These are phyloP conservation scores for Panaeolus cyanescens DNA, from an alignment of 768 basidiomycete species.

Conservation along the genomic window DNA sequence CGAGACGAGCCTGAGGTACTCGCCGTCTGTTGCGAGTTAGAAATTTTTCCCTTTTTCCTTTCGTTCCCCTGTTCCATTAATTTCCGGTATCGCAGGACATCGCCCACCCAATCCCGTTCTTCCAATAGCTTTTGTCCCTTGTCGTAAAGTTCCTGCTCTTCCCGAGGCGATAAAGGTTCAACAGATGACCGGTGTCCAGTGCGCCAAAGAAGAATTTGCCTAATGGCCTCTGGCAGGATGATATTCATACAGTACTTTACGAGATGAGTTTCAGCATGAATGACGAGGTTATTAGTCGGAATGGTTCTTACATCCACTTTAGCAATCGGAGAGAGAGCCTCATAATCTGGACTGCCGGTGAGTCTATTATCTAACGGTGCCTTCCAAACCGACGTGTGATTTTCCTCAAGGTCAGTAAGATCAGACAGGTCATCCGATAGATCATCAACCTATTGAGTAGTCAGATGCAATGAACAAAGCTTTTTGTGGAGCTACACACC, in stretches of 20 bases:
- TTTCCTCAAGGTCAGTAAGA: slow-evolving; percentile 4
- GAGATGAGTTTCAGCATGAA: neutral
- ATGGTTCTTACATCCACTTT: slow-evolving; percentile 49
- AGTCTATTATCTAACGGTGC: neutral
- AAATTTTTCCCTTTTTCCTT: slow-evolving; percentile 13
- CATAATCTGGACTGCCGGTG: slow-evolving; percentile 12
- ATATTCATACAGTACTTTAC: slow-evolving; percentile 71
- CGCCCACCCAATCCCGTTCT: slow-evolving; percentile 72
- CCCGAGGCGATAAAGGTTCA: slow-evolving; percentile 47
- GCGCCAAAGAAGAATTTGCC: slow-evolving; percentile 78
- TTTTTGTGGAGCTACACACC: slow-evolving; percentile 1
- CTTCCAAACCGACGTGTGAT: neutral
- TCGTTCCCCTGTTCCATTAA: slow-evolving; percentile 22
- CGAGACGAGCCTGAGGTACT: neutral
- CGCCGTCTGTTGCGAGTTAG: neutral
- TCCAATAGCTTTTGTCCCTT: slow-evolving; percentile 47
- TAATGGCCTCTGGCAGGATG: slow-evolving; percentile 68
- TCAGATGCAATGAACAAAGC: slow-evolving; percentile 4
- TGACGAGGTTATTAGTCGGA: neutral
- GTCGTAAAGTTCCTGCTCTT: slow-evolving; percentile 58
- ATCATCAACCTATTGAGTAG: neutral
- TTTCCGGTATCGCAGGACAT: slow-evolving; percentile 50
- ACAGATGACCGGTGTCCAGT: slow-evolving; percentile 54
- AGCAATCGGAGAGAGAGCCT: slow-evolving; percentile 31
- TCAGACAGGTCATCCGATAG: slow-evolving; percentile 7